A percentile compares a stretch with the other conserved stretches of the same genome.
These are phyloP conservation scores for Digitaria exilis DNA, from an alignment of 202 grass and related monocot genomes.

Conservation along the genomic window DNA sequence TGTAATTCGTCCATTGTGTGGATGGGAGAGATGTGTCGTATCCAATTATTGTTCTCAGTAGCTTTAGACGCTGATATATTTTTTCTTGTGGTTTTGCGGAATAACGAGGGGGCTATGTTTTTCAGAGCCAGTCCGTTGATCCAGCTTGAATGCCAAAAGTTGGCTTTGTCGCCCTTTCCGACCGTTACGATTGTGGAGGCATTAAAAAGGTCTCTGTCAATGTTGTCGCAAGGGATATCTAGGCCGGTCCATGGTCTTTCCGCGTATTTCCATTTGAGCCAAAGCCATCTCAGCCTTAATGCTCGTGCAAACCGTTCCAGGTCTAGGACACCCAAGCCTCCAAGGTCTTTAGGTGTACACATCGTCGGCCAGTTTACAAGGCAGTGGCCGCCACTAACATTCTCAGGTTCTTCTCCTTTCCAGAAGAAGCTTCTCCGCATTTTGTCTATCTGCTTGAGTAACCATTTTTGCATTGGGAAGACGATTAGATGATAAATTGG, in stretches of 20 bases:
- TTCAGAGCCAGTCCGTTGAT: too few relatives aligned
- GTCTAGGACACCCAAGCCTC: not conserved
- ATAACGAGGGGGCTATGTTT: too few relatives aligned
- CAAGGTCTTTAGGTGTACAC: too few relatives aligned
- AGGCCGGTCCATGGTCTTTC: not conserved
- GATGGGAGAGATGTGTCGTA: too few relatives aligned
- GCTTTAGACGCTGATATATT: too few relatives aligned
- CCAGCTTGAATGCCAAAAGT: too few relatives aligned
- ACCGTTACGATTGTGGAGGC: not conserved
- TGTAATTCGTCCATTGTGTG: too few relatives aligned
- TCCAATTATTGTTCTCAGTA: too few relatives aligned
- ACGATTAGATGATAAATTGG: not conserved
- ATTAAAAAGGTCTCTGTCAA: not conserved
- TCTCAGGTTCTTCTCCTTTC: not conserved
- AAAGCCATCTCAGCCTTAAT: not conserved
- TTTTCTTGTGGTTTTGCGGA: too few relatives aligned
- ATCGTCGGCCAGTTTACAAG: too few relatives aligned
- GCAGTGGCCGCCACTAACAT: not conserved
- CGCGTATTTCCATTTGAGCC: not conserved
- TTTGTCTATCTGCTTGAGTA: not conserved
- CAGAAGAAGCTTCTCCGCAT: not conserved
- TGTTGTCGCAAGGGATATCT: not conserved
- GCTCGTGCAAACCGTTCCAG: not conserved
- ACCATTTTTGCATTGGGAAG: not conserved
- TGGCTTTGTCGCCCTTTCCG: too few relatives aligned